phyloP scores from a whole-genome alignment of 2,329 filamentous ascomycete species.

The Fulvia fulva region DNA sequence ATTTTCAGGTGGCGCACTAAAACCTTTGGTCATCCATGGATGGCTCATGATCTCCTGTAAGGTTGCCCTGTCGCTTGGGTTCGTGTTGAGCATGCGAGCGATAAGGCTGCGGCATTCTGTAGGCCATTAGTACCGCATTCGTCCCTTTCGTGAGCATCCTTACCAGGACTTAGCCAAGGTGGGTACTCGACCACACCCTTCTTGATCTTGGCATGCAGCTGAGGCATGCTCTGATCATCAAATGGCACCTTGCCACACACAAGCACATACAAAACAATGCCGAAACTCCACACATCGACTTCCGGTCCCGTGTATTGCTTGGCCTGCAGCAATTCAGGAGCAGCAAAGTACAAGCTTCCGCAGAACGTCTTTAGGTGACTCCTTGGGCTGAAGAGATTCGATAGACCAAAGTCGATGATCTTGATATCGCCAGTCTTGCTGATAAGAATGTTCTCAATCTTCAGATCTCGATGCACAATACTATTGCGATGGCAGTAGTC shows the following conservation, averaged over 20 bases:
- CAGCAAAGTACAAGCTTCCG: conserved; percentile 95
- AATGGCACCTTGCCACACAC: conserved; percentile 98
- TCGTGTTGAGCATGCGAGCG: conserved; percentile 91
- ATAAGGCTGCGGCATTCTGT: conserved; percentile 91
- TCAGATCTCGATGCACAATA: conserved; percentile 94
- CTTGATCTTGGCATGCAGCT: conserved; percentile 97
- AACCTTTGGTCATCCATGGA: conserved; percentile 94
- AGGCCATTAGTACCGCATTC: neutral
- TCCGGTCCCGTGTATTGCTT: conserved; percentile 93
- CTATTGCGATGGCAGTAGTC: conserved; percentile 98
- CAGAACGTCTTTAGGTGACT: conserved; percentile 93
- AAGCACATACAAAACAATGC: conserved; percentile 93
- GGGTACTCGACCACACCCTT: conserved; percentile 95
- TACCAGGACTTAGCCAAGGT: conserved; percentile 84
- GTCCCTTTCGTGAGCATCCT: conserved; percentile 30
- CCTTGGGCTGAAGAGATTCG: conserved; percentile 87
- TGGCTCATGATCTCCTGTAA: conserved; percentile 91
- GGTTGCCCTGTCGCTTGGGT: conserved; percentile 79
- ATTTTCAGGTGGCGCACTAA: conserved; percentile 80
- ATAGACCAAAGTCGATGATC: conserved; percentile 97
- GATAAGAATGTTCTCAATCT: conserved; percentile 99
- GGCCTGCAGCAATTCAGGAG: conserved; percentile 88
- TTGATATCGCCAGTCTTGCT: conserved; percentile 99
- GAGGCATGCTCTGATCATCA: conserved; percentile 98
- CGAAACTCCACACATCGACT: conserved; percentile 98